Evolutionary conservation across 768 basidiomycete species (phyloP), one percentile per base, ranked within the genome.

Genomic region (Leccinellum rugosiceps): DNA sequence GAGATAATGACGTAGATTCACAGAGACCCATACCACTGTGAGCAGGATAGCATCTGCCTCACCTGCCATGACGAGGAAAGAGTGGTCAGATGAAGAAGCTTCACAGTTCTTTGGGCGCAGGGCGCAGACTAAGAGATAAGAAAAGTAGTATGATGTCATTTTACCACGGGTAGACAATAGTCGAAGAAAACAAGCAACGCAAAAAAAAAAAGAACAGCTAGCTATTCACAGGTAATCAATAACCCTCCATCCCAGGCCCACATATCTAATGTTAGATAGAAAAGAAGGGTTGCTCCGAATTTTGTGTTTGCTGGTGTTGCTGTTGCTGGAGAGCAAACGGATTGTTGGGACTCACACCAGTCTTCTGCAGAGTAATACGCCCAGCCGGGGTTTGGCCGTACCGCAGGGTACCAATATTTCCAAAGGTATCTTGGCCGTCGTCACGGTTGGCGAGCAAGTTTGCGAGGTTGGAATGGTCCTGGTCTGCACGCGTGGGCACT

Each of bases 371-470:
- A 21, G 77, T 62, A 32, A 83, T 35, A 7, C 76, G 73, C 9
- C 84, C 83, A 17, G 82, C 84, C 34, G 80, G 77, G 0, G 83
- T 82, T 50, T 83, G 77, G 2, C 85, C 85, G 58, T 84, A 90
- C 79, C 94, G 83, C 60, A 96, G 69, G 52, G 77, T 59, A 19
- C 96, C 96, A 31, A 84, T 65, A 70, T 98, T 99, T 51, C 96
- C 96, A 68, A 98, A 98, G 53, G 96, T 96, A 74, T 99, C 97
- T 69, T 90, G 78, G 1, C 97, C 96, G 64, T 92, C 94, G 56
- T 97, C 95, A 51, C 88, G 80, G 66, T 90, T 92, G 6, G 92
- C 95, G 60, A 98, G 86, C 64, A 98, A 73, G 53, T 72, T 77
- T 3, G 95, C 94, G 53, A 99, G 82, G 35, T 87, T 82, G 14